Evolutionary conservation across 2,329 filamentous ascomycete genomes (phyloP).

Genomic region (Plenodomus biglobosus): DNA sequence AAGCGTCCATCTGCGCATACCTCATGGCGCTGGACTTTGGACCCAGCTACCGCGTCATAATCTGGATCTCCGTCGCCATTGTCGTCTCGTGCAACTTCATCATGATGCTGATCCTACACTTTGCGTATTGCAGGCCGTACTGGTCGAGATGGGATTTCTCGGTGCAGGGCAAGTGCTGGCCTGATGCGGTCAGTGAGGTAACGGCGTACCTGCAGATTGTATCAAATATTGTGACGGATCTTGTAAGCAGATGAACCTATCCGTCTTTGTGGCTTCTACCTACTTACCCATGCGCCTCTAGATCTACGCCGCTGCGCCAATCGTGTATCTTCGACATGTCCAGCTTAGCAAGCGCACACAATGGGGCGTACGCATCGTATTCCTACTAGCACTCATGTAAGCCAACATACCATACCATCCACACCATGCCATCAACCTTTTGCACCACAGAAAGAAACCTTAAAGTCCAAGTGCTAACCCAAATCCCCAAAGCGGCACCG

Average conservation of each 20-base stretch:
- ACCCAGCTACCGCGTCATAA: slow-evolving; percentile 18
- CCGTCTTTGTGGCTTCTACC: too few relatives aligned
- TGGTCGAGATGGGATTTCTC: not conserved
- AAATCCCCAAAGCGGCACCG: too few relatives aligned
- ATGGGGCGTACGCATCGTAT: slow-evolving; percentile 31
- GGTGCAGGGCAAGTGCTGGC: not conserved
- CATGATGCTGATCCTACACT: slow-evolving; percentile 10
- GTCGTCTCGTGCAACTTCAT: slow-evolving; percentile 27
- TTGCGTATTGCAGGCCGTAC: not conserved
- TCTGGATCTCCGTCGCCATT: slow-evolving; percentile 33
- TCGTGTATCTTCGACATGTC: slow-evolving; percentile 29
- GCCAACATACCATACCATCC: not conserved
- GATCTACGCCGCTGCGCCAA: slow-evolving; percentile 31
- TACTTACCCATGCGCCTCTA: too few relatives aligned
- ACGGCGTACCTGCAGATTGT: slow-evolving; percentile 12
- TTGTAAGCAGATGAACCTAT: too few relatives aligned
- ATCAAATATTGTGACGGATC: slow-evolving; percentile 31
- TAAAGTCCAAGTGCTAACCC: too few relatives aligned
- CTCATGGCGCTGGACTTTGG: slow-evolving; percentile 29
- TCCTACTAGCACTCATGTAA: slow-evolving; percentile 1
- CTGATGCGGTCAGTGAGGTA: not conserved
- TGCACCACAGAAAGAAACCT: too few relatives aligned
- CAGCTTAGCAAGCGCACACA: slow-evolving; percentile 29
- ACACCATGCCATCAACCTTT: too few relatives aligned
- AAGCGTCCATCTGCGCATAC: slow-evolving; percentile 33